Evolutionary conservation across 2,329 filamentous ascomycete genomes (phyloP), one percentile per base, ranked within the genome.

Genomic region (Dactylella cylindrospora): DNA sequence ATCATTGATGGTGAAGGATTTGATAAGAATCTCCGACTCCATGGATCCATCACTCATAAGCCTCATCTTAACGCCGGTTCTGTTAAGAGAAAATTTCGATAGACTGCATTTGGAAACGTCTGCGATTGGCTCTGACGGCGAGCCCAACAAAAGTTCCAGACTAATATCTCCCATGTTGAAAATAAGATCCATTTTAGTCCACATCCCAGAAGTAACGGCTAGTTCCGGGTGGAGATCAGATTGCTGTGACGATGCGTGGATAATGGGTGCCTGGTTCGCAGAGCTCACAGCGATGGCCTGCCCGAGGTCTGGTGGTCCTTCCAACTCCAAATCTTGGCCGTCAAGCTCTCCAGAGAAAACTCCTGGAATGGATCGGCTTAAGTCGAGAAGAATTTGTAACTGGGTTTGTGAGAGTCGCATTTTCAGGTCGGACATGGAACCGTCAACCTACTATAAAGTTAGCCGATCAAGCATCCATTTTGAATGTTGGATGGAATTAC

Each of bases 1-100:
- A 72, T 99, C 93, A 52, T 88, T 82, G 66, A 97, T 95, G 0
- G 90, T 95, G 72, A 98, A 96, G 0, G 91, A 93, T 60, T 93
- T 86, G 12, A 98, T 90, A 28, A 95, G 79, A 5, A 98, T 80
- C 71, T 99, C 94, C 2, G 90, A 90, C 72, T 98, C 93, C 32
- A 98, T 74, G 0, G 90, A 90, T 5, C 86, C 85, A 72, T 98
- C 91, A 15, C 87, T 94, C 68, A 96, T 81, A 85, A 97, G 93
- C 20, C 90, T 84, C 6, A 95, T 80, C 76, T 97, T 98, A 65
- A 96, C 78, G 68, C 85, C 87, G 5, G 90, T 97, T 66, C 95
- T 85, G 69, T 98, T 93, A 28, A 98, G 79, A 9, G 91, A 95
- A 74, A 98, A 98, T 32, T 88, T 88, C 0, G 93, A 95, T 9